Conservation (phyloP, 1,284 basidiomycete species). For the Microbotryum violaceum region DNA sequence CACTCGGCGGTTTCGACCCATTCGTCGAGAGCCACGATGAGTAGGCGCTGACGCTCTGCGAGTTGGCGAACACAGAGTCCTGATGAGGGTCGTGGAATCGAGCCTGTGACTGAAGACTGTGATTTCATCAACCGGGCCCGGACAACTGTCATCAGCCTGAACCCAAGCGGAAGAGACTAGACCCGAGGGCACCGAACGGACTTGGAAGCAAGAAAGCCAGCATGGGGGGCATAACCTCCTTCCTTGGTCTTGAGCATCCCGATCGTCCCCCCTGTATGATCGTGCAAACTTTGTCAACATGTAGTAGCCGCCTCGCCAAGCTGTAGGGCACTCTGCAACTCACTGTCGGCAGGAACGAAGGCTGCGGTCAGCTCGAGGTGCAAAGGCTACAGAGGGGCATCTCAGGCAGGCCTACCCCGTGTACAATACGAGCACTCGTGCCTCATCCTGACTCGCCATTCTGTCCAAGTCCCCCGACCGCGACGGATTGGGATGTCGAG, state of each 20-base stretch:
- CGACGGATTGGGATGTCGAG: background rate
- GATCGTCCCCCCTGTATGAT: conserved; percentile 24
- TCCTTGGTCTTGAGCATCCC: conserved; percentile 61
- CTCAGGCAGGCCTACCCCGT: conserved; percentile 57
- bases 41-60: conserved; percentile 18
- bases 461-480: background rate
- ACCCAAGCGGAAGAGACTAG: no score
- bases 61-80: conserved; percentile 29
- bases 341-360: background rate
- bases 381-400: background rate
- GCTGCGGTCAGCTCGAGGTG: background rate
- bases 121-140: conserved; percentile 64
- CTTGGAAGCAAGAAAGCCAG: conserved; percentile 56
- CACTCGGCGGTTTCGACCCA: conserved; percentile 40
- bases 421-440: conserved; percentile 73
- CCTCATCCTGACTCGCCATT: conserved; percentile 49
- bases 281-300: background rate
- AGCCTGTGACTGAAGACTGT: conserved; percentile 61
- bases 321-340: background rate
- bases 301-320: no score
- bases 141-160: background rate
- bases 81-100: conserved; percentile 27
- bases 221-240: conserved; percentile 73
- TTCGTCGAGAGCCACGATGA: conserved; percentile 53
- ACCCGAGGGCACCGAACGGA: background rate